These are phyloP conservation scores for Naganishia sp. DNA, from an alignment of 1,284 basidiomycete species.

Conservation along the genomic window DNA sequence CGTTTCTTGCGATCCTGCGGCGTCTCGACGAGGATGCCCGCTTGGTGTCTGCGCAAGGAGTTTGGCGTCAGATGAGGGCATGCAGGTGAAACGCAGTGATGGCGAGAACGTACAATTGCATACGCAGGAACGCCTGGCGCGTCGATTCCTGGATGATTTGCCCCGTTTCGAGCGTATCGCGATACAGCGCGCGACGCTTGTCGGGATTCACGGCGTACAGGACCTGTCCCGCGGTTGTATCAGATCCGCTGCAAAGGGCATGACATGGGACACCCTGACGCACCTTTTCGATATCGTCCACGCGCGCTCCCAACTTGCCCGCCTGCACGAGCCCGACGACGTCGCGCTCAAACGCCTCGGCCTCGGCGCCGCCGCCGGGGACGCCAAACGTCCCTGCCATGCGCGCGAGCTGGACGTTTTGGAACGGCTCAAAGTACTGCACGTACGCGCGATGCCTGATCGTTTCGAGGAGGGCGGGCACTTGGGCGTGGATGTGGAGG, in stretches of 20 bases:
- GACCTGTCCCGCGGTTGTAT: conserved; percentile 3
- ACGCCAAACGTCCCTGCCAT: conserved; percentile 32
- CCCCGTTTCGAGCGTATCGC: conserved; percentile 22
- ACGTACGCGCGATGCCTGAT: conserved; percentile 30
- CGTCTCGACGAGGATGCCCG: conserved; percentile 11
- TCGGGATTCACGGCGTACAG: conserved; percentile 24
- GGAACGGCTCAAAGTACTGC: conserved; percentile 33
- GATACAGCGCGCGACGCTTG: conserved; percentile 23
- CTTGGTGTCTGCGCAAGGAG: conserved; percentile 13
- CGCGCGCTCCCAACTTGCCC: conserved; percentile 17
- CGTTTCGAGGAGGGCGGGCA: conserved; percentile 1
- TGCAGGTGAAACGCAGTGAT: background rate
- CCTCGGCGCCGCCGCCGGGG: background rate
- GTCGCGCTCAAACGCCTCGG: conserved; percentile 8
- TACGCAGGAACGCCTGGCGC: conserved; percentile 27
- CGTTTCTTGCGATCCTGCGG: conserved; percentile 24
- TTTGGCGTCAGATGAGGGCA: background rate
- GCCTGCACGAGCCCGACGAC: conserved; percentile 24
- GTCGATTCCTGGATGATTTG: conserved; percentile 17
- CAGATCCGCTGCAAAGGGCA: too few relatives aligned
- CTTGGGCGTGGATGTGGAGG: conserved; percentile 23
- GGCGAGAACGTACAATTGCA: conserved; percentile 30
- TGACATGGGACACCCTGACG: background rate
- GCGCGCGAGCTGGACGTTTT: conserved; percentile 25
- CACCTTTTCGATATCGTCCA: conserved; percentile 32